These are phyloP conservation scores for Tetrapyrgos nigripes DNA, from an alignment of 1,284 basidiomycete genomes.

Conservation along the genomic window DNA sequence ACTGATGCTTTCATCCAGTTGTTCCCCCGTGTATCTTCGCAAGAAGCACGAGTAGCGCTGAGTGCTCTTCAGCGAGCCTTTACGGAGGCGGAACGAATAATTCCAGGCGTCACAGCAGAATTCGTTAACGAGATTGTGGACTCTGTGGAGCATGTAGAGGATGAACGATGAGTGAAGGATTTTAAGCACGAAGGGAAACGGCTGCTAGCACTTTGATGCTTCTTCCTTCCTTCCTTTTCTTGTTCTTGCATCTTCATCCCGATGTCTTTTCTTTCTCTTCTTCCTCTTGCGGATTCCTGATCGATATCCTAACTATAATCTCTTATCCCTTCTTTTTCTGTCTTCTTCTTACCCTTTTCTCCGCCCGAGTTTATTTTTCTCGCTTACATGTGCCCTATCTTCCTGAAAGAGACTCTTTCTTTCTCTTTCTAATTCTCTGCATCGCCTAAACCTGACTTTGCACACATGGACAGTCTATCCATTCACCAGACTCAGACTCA, in stretches of 20 bases:
- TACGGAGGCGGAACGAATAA: slow-evolving; percentile 89
- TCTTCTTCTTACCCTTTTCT: not conserved
- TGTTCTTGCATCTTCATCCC: too few relatives aligned
- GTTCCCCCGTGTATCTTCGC: slow-evolving; percentile 86
- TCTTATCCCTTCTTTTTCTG: too few relatives aligned
- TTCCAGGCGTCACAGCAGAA: slow-evolving; percentile 83
- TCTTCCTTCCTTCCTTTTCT: too few relatives aligned
- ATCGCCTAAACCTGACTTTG: not conserved
- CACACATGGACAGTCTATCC: not conserved
- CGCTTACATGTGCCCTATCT: not conserved
- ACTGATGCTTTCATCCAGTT: slow-evolving; percentile 56
- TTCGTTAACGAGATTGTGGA: slow-evolving; percentile 88
- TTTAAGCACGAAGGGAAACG: too few relatives aligned
- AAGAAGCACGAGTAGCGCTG: slow-evolving; percentile 85
- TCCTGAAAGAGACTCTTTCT: too few relatives aligned
- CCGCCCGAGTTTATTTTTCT: not conserved
- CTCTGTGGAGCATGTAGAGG: slow-evolving; percentile 89
- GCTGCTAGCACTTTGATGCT: too few relatives aligned
- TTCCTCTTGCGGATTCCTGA: too few relatives aligned
- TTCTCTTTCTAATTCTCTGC: not conserved
- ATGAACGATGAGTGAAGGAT: slow-evolving; percentile 51
- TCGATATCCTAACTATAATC: too few relatives aligned
- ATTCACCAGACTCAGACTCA: too few relatives aligned
- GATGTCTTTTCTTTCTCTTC: too few relatives aligned
- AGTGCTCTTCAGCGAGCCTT: slow-evolving; percentile 88